Base-by-base conservation (phyloP, 2,329 filamentous ascomycete species). In the Gliomastix tumulicola region DNA sequence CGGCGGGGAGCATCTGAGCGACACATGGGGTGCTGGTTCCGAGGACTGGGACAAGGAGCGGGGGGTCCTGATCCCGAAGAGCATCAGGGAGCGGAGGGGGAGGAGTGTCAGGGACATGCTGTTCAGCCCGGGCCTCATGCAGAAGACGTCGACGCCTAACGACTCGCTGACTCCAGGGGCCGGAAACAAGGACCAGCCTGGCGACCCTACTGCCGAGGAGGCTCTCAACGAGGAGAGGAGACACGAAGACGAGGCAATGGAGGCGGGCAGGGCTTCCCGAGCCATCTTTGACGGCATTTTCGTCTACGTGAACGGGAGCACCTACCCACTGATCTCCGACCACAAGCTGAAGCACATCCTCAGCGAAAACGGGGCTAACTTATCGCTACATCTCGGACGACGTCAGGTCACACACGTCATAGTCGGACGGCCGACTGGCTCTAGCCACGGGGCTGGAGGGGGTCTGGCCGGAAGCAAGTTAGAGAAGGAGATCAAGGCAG, bases 231-330 rank as follows among this genome's bases (percentile, higher is more conserved):
- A 47, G 27, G 44, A 47, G 40, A 48, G 53, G 63, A 59, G 63
- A 41, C 65, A 56, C 46, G 70, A 65, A 46, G 76, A 73, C 58
- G 73, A 73, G 21, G 62, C 62, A 39, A 74, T 66, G 58, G 62
- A 64, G 38, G 55, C 17, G 18, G 27, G 7, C 27, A 32, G 28
- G 19, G 25, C 55, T 49, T 45, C 50, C 64, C 34, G 38, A 18
- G 10, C 33, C 32, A 73, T 94, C 36, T 89, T 96, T 54, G 62
- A 74, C 31, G 76, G 79, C 13, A 70, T 88, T 17, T 80, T 76
- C 35, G 74, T 95, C 49, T 92, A 90, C 62, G 74, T 96, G 59
- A 95, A 95, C 59, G 88, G 88, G 42, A 89, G 84, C 46, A 94
- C 88, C 3, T 74, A 80, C 41, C 88, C 89, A 2, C 59, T 78